phyloP scores from a whole-genome alignment of 1,284 basidiomycete genomes.

The Trichosporon inkin region DNA sequence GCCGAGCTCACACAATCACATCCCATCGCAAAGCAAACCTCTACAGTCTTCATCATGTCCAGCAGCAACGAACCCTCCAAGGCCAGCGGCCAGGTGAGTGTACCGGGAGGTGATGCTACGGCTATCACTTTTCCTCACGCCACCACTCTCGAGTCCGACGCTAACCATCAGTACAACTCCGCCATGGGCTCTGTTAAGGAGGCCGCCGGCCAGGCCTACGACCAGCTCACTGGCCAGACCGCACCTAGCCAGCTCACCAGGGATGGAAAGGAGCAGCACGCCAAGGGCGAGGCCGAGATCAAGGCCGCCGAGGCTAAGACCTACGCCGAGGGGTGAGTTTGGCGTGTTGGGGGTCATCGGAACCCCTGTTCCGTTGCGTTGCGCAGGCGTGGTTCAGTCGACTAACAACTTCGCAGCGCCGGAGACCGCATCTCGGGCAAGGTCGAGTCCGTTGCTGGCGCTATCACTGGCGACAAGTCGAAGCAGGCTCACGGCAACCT shows the following conservation, averaged over 20 bases:
- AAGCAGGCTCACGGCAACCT: slow-evolving; percentile 59
- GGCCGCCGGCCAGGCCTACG: slow-evolving; percentile 52
- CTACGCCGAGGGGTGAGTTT: slow-evolving; percentile 56
- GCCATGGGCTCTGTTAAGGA: slow-evolving; percentile 45
- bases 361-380: no score
- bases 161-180: slow-evolving; percentile 40
- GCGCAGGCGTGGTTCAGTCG: neutral
- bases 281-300: slow-evolving; percentile 58
- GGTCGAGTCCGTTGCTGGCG: slow-evolving; percentile 62
- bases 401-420: slow-evolving; percentile 29
- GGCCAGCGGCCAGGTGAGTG: slow-evolving; percentile 57
- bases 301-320: slow-evolving; percentile 45
- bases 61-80: slow-evolving; percentile 54
- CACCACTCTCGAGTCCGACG: neutral
- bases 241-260: neutral
- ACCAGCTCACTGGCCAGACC: neutral
- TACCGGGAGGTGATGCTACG: neutral
- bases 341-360: neutral
- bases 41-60: slow-evolving; percentile 2
- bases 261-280: slow-evolving; percentile 59
- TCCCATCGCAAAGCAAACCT: neutral
- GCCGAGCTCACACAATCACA: neutral
- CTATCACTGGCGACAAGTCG: slow-evolving; percentile 61
- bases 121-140: neutral
- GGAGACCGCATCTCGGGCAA: slow-evolving; percentile 62